These are phyloP conservation scores for Globisporangium echinulatum DNA, from an alignment of 352 stramenopile genomes.

Conservation along the genomic window DNA sequence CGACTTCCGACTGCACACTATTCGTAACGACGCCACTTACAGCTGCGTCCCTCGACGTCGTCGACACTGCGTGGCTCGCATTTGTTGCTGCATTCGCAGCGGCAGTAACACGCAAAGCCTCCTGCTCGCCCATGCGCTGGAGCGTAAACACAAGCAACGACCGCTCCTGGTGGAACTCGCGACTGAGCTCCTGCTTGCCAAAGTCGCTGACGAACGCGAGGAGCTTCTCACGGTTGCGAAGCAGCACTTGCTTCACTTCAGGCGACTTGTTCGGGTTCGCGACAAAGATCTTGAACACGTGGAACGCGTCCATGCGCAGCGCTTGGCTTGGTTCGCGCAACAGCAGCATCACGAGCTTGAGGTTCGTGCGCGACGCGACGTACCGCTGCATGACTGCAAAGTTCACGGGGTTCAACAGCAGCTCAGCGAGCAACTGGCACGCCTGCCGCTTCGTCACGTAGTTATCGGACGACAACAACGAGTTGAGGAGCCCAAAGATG, in stretches of 20 bases:
- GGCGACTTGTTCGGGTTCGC: slow-evolving; percentile 77
- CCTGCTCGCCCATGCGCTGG: slow-evolving; percentile 48
- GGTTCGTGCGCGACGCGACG: slow-evolving; percentile 56
- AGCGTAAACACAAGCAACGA: slow-evolving; percentile 69
- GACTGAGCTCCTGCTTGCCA: slow-evolving; percentile 61
- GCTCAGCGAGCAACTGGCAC: slow-evolving; percentile 62
- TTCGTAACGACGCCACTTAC: slow-evolving; percentile 1
- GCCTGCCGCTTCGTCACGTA: slow-evolving; percentile 73
- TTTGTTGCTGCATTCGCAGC: background rate
- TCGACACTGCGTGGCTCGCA: slow-evolving; percentile 4
- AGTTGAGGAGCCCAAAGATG: slow-evolving; percentile 63
- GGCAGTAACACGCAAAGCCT: slow-evolving; percentile 1
- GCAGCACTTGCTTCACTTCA: slow-evolving; percentile 65
- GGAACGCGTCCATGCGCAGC: slow-evolving; percentile 77
- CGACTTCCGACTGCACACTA: no score
- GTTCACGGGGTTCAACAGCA: slow-evolving; percentile 71
- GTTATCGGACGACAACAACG: slow-evolving; percentile 51
- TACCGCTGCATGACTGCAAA: slow-evolving; percentile 78
- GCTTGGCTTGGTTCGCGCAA: slow-evolving; percentile 70
- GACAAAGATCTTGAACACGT: slow-evolving; percentile 88
- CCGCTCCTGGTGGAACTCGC: slow-evolving; percentile 71
- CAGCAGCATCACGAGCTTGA: slow-evolving; percentile 71
- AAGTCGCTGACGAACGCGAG: slow-evolving; percentile 72
- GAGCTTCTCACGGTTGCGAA: slow-evolving; percentile 74
- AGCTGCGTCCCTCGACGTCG: background rate